Base-by-base conservation (phyloP, 2,329 filamentous ascomycete genomes). In the Epichloe hybrida region DNA sequence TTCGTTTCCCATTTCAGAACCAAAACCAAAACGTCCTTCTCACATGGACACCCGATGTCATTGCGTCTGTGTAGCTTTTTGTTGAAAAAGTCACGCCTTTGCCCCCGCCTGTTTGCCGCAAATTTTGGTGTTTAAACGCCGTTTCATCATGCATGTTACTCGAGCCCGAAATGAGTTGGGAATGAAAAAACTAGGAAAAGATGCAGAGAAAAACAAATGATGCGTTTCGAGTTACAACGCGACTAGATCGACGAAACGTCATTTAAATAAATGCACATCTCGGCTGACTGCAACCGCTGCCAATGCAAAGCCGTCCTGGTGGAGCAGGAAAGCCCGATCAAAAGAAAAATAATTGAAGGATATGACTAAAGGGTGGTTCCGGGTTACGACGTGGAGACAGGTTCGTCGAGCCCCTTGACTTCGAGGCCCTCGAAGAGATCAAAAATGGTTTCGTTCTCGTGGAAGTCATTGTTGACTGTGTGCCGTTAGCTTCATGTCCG, bases 401-500 rank as follows among this genome's bases (percentile, higher is more conserved):
- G 57, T 50, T 56, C 64, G 55, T 86, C 77, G 47, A 89, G 69
- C 54, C 82, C 77, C 44, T 79, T 69, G n/a, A 87, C 80, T 54
- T 77, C 66, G 3, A 98, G 75, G 23, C 81, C 88, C 15, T 90
- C 79, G 64, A 98, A 93, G 27, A 97, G 74, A 44, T 86, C 79
- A 65, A 95, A 97, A 58, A 98, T 86, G 50, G 82, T 83, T 49
- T 81, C 76, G 50, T 80, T 81, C 59, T 88, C 77, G 66, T 95
- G 88, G 81, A 98, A 98, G 66, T 98, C 89, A 63, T 98, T 98
- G 73, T 98, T 89, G 31, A 98, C 93, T 90, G n/a, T 2, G 1
- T 4, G 9, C 20, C 21, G 37, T 51, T 44, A 48, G 50, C 13
- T 4, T 45, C 21, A 31, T 39, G 38, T 11, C 15, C 15, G 15